Evolutionary conservation across 2,329 filamentous ascomycete species (phyloP).

Genomic region (Aspergillus vadensis): DNA sequence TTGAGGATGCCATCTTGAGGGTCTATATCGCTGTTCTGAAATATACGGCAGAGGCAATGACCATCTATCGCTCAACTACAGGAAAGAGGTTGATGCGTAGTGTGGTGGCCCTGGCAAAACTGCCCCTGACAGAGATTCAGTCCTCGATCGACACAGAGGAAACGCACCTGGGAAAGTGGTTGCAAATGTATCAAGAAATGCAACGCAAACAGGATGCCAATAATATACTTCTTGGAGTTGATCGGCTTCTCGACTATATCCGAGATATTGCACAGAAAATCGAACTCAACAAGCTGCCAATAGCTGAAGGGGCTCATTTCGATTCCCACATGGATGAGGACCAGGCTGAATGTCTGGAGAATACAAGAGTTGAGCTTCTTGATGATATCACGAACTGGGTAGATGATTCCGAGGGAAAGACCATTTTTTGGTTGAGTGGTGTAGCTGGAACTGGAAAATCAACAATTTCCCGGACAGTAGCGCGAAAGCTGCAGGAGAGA

Average conservation of each 20-base stretch:
- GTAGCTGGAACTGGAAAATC: conserved; percentile 35
- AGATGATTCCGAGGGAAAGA: conserved; percentile 15
- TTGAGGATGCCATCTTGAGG: too few species aligned
- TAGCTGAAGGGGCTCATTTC: neutral
- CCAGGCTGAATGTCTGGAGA: neutral
- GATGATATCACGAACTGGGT: neutral
- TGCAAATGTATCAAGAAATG: neutral
- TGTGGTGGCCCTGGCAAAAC: too few species aligned
- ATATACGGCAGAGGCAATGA: too few species aligned
- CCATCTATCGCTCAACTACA: too few species aligned
- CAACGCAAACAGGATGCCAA: neutral
- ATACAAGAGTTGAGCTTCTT: neutral
- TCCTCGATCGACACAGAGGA: neutral
- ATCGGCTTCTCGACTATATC: neutral
- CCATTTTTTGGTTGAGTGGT: conserved; percentile 39
- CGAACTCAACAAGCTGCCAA: neutral
- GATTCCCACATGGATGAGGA: neutral
- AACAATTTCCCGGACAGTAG: conserved; percentile 35
- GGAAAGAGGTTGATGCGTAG: too few species aligned
- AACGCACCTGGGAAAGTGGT: neutral
- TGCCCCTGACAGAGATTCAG: neutral
- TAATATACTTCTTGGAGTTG: neutral
- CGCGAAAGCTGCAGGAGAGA: conserved; percentile 20
- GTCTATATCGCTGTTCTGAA: too few species aligned
- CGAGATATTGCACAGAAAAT: neutral